Evolutionary conservation across 306 rosid species (phyloP), one percentile per base, ranked within the genome.

Genomic region (Senna siamea): DNA sequence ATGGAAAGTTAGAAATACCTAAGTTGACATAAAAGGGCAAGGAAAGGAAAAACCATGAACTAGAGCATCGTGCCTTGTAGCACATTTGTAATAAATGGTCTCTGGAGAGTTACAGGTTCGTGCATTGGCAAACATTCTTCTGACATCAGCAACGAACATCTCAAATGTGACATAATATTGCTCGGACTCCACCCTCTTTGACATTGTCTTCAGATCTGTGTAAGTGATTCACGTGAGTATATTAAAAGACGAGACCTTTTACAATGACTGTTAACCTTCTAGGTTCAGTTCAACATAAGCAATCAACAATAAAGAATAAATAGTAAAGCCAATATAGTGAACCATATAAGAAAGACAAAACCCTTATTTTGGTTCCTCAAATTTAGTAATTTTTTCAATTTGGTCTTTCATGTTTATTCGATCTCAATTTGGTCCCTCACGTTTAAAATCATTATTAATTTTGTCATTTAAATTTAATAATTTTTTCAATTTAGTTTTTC

Each of bases 171-270:
- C 90, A 26, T 92, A 94, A 79, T 94, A 92, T 73, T 84, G 97
- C 79, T 94, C 99, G 0, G 99, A 94, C 18, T 94, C 99, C 73
- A 94, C 99, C 87, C 99, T 87, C 78, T 89, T 94, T 12, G 86
- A 80, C 96, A 92, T 84, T 38, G 99, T 94, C 92, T 85, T 94
- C 84, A 92, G 74, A 88, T 94, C 99, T 94, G 84, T 82, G 30
- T n/a, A n/a, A n/a, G n/a, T 26, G 30, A 50, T 5, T 66, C 80
- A 75, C 30, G 51, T 53, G 12, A 44, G 9, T 51, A 51, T 54
- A 68, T 58, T 72, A 18, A 18, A 73, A 59, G 34, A 34, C 18
- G 17, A 15, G 23, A 71, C 37, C 52, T 55, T 40, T 52, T 28
- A 59, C 6, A 54, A 30, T 43, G 30, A 53, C 18, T 7, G 11